Evolutionary conservation across 495 filamentous ascomycete species (phyloP).

Genomic region (Neurospora cerealis): DNA sequence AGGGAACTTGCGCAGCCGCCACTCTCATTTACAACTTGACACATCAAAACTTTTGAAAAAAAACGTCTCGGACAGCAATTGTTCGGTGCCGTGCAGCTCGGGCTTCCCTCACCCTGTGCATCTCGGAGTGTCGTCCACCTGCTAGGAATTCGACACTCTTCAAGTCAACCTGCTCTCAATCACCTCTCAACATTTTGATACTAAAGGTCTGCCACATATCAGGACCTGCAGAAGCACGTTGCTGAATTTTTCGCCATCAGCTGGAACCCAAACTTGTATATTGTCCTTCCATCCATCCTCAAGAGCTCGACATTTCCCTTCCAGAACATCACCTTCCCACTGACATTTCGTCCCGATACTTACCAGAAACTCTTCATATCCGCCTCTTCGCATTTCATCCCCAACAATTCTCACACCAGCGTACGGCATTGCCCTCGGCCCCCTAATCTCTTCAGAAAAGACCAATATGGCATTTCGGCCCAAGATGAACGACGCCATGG

Average conservation of each 20-base stretch:
- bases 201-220: neutral
- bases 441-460: neutral
- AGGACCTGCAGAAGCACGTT: neutral
- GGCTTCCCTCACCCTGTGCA: too few species aligned
- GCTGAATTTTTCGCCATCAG: neutral
- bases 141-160: neutral
- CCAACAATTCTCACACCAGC: neutral
- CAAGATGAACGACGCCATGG: constrained; percentile 10
- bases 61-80: neutral
- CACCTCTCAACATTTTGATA: neutral
- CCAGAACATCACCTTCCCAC: neutral
- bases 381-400: neutral
- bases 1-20: neutral
- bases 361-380: neutral
- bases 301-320: neutral
- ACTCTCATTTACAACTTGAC: neutral
- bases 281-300: neutral
- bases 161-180: neutral
- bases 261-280: neutral
- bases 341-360: neutral
- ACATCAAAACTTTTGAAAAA: neutral
- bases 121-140: neutral
- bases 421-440: neutral
- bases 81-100: neutral
- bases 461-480: neutral